Evolutionary conservation across 108 stramenopile species (phyloP), one percentile per base, ranked within the genome.

Genomic region (Nannochloropsis gaditana): DNA sequence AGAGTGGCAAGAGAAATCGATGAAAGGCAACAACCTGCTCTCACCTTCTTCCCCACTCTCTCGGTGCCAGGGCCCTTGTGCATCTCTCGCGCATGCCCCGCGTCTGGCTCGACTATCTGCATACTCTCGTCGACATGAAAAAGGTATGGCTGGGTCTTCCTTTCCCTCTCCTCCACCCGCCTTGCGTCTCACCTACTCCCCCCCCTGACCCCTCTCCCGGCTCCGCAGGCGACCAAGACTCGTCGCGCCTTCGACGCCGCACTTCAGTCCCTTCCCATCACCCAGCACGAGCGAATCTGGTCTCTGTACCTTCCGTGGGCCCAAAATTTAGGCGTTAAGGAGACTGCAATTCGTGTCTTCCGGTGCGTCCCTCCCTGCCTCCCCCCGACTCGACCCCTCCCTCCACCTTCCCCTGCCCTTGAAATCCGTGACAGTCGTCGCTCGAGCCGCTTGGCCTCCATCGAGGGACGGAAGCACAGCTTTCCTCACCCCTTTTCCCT

Each of bases 11-110:
- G 84, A n/a, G 43, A 43, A 11, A 42, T 81, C 17, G n/a, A 1
- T 11, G 41, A 81, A 11, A 81, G 80, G 80, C 17, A 42, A n/a
- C 41, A 42, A 81, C 10, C 31, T 31, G 31, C 31, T 31, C 31
- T 31, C 31, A 15, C 43, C 43, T n/a, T 43, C 43, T n/a, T 2
- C 43, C 43, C 43, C 83, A 31, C 9, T 9, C 43, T 83, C 43
- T 43, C n/a, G 41, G 19, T 44, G 41, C 15, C 45, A 41, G 44
- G 11, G 9, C 93, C 5, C 86, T 98, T 21, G 91, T 93, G 9
- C 92, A 94, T 47, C 87, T 97, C 73, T 91, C 94, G 88, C 95
- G 95, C 86, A 95, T 95, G 93, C 99, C 99, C 21, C 83, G 94
- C 19, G 91, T 98, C 5, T 99, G 99, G 99, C 89, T 94, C 31